These are phyloP conservation scores for Stachybotrys elegans DNA, from an alignment of 2,329 filamentous ascomycete species.

Conservation along the genomic window DNA sequence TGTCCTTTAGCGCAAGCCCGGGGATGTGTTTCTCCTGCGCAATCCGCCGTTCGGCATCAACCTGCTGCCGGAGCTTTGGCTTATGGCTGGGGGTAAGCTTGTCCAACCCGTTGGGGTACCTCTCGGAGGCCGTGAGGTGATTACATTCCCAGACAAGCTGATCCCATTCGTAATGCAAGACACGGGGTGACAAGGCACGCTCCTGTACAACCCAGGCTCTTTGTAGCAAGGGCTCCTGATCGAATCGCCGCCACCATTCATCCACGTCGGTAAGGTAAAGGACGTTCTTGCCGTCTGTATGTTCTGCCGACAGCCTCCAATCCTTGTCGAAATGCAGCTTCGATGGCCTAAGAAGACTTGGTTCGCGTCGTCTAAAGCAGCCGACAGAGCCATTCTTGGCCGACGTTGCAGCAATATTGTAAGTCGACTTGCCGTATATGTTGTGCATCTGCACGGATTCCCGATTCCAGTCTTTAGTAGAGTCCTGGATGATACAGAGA, in stretches of 20 bases:
- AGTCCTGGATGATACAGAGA: conserved; percentile 11
- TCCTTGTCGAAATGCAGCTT: too few species aligned
- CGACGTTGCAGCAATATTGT: conserved; percentile 4
- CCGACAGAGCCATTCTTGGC: not conserved
- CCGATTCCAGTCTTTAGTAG: conserved; percentile 7
- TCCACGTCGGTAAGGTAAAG: not conserved
- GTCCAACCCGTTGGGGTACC: too few species aligned
- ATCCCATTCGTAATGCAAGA: conserved; percentile 8
- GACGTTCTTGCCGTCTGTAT: not conserved
- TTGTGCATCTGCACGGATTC: conserved; percentile 8
- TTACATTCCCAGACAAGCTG: conserved; percentile 11
- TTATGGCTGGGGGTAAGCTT: too few species aligned
- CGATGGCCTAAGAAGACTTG: too few species aligned
- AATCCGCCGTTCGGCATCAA: not conserved
- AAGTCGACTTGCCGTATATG: conserved; percentile 6
- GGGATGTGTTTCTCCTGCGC: not conserved
- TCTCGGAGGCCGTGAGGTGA: conserved; percentile 4
- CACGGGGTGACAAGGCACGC: conserved; percentile 7
- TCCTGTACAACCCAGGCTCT: conserved; percentile 11
- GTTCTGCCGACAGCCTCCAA: not conserved
- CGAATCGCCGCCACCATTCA: not conserved
- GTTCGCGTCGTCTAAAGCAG: not conserved
- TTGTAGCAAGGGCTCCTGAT: conserved; percentile 5
- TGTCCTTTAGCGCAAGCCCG: conserved; percentile 7
- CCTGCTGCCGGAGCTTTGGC: not conserved